Evolutionary conservation across 2,329 filamentous ascomycete genomes (phyloP).

Genomic region (Lachnellula cervina): DNA sequence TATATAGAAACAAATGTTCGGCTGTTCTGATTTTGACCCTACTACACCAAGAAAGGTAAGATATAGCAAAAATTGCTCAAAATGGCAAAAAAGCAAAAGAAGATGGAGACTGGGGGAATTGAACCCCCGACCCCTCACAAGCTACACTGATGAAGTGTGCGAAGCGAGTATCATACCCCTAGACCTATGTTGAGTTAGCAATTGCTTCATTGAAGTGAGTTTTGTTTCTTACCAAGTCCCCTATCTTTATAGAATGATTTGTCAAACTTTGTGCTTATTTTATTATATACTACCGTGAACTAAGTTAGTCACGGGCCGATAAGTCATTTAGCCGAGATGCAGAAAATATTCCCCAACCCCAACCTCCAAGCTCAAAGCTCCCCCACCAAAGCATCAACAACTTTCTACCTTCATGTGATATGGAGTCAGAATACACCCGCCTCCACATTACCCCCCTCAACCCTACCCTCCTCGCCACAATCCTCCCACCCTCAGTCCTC

Average conservation of each 20-base stretch:
- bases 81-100: too few species aligned
- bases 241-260: too few species aligned
- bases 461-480: conserved; percentile 63
- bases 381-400: not conserved
- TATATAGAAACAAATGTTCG: too few species aligned
- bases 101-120: conserved; percentile 35
- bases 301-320: not conserved
- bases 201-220: too few species aligned
- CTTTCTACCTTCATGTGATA: not conserved
- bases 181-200: too few species aligned
- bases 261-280: too few species aligned
- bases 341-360: not conserved
- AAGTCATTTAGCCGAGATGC: conserved; percentile 1
- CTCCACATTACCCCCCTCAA: conserved; percentile 89
- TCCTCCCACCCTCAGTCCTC: conserved; percentile 64
- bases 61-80: too few species aligned
- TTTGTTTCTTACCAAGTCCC: too few species aligned
- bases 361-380: not conserved
- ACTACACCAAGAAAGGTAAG: too few species aligned
- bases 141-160: conserved; percentile 21
- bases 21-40: too few species aligned
- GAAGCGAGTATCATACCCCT: conserved; percentile 38
- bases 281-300: not conserved
- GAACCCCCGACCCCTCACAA: conserved; percentile 39
- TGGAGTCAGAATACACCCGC: conserved; percentile 40